Evolutionary conservation across 768 basidiomycete genomes (phyloP).

Genomic region (Nidularia pulvinata): DNA sequence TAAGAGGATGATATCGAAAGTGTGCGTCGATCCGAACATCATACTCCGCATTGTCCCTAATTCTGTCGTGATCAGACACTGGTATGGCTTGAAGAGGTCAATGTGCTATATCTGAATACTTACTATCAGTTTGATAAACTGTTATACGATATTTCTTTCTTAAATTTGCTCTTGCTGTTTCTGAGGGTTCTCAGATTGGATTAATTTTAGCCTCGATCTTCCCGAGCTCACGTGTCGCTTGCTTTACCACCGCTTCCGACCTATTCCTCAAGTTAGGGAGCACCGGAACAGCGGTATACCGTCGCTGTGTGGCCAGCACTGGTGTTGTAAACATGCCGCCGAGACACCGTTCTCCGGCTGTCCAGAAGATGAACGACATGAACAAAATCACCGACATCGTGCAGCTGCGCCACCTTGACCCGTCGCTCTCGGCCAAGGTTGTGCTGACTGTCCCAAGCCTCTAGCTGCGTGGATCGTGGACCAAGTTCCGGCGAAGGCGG

Average conservation of each 20-base stretch:
- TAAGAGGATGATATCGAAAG: no score
- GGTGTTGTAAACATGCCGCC: conserved; percentile 4
- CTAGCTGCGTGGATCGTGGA: conserved; percentile 35
- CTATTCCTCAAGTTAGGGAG: conserved; percentile 28
- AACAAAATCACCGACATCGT: conserved; percentile 2
- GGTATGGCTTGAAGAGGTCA: conserved; percentile 23
- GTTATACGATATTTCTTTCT: conserved; percentile 8
- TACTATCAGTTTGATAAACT: conserved; percentile 8
- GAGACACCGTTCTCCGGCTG: conserved; percentile 8
- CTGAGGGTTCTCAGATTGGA: conserved; percentile 5
- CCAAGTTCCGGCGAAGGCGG: conserved; percentile 17
- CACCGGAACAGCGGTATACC: conserved; percentile 24
- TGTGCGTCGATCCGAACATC: no score
- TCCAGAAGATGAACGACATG: conserved; percentile 2
- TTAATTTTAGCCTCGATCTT: conserved; percentile 17
- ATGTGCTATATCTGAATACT: conserved; percentile 16
- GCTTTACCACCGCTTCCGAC: conserved; percentile 15
- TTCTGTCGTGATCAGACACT: conserved; percentile 16
- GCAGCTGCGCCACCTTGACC: conserved; percentile 24
- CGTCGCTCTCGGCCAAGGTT: conserved; percentile 9
- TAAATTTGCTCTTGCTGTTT: neutral
- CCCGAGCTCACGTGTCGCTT: conserved; percentile 22
- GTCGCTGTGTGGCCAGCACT: conserved; percentile 14
- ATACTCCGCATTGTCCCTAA: neutral
- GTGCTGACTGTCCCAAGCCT: conserved; percentile 10